A percentile compares a stretch with the other conserved stretches of the same genome.
These are phyloP conservation scores for Diaporthe vaccinii DNA, from an alignment of 2,329 filamentous ascomycete species.

Conservation along the genomic window DNA sequence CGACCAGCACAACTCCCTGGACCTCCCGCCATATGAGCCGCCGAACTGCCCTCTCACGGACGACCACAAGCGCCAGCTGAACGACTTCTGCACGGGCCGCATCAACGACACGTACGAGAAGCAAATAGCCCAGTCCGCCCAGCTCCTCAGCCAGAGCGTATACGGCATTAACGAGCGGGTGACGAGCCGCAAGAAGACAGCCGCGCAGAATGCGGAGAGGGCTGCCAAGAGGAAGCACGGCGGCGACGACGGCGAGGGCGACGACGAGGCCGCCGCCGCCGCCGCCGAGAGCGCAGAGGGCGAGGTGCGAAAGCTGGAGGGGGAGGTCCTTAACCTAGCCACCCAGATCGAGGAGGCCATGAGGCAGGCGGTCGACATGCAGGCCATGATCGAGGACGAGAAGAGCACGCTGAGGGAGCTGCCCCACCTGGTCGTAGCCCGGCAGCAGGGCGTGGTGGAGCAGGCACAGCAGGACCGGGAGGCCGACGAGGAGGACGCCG, in stretches of 20 bases:
- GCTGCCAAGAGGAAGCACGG: conserved; percentile 42
- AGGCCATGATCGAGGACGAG: conserved; percentile 65
- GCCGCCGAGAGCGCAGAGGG: conserved; percentile 39
- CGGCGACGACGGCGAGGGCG: conserved; percentile 14
- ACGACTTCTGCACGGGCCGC: conserved; percentile 58
- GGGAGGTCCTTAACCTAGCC: conserved; percentile 58
- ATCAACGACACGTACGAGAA: conserved; percentile 58
- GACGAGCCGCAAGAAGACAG: conserved; percentile 51
- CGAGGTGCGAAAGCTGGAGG: conserved; percentile 50
- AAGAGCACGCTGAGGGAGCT: conserved; percentile 54
- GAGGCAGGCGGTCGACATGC: conserved; percentile 63
- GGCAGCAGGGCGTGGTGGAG: conserved; percentile 46
- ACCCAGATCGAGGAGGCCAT: conserved; percentile 60
- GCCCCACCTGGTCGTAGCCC: conserved; percentile 47
- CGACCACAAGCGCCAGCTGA: conserved; percentile 54
- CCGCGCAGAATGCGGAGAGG: conserved; percentile 49
- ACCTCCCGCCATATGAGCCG: conserved; percentile 65
- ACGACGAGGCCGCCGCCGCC: neutral
- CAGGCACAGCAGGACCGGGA: conserved; percentile 44
- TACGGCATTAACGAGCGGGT: conserved; percentile 62
- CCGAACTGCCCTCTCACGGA: conserved; percentile 61
- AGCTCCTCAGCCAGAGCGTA: conserved; percentile 60
- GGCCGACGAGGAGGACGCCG: conserved; percentile 45
- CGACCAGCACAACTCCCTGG: conserved; percentile 42
- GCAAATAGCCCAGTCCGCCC: conserved; percentile 60